A percentile compares a stretch with the other conserved stretches of the same genome.
Conservation (phyloP, 1,284 basidiomycete genomes). For the Puccinia horiana region DNA sequence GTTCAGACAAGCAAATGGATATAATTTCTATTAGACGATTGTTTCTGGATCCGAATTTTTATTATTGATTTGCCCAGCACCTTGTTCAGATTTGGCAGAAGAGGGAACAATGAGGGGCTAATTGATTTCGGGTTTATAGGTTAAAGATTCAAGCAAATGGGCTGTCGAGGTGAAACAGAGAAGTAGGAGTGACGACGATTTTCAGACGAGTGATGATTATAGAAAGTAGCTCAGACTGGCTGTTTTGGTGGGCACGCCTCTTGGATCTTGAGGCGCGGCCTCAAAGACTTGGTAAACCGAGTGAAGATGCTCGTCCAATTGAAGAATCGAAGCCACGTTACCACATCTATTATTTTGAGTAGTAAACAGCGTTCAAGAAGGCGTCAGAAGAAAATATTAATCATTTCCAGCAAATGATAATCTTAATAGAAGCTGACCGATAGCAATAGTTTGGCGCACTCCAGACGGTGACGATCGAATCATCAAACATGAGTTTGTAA, state of each 20-base stretch:
- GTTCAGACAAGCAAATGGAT: no score
- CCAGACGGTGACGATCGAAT: slow-evolving; percentile 96
- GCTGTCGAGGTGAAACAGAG: neutral
- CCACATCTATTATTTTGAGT: slow-evolving; percentile 70
- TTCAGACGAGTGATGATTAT: slow-evolving; percentile 26
- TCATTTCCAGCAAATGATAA: neutral
- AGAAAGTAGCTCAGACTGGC: slow-evolving; percentile 54
- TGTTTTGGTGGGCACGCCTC: slow-evolving; percentile 53
- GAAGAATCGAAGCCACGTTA: slow-evolving; percentile 88
- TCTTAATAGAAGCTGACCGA: slow-evolving; percentile 65
- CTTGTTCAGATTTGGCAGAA: no score
- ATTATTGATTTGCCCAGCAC: no score
- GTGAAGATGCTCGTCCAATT: slow-evolving; percentile 82
- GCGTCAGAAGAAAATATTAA: neutral
- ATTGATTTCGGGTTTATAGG: no score
- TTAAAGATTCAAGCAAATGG: neutral
- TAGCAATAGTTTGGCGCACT: slow-evolving; percentile 99
- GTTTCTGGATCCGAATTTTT: no score
- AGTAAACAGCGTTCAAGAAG: slow-evolving; percentile 46
- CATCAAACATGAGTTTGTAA: slow-evolving; percentile 96
- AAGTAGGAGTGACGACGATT: neutral
- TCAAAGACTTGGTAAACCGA: slow-evolving; percentile 89
- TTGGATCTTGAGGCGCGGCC: slow-evolving; percentile 64
- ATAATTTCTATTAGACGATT: no score
- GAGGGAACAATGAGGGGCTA: no score